phyloP scores from a whole-genome alignment of 495 filamentous ascomycete genomes.

The Schizothecium vesticola region DNA sequence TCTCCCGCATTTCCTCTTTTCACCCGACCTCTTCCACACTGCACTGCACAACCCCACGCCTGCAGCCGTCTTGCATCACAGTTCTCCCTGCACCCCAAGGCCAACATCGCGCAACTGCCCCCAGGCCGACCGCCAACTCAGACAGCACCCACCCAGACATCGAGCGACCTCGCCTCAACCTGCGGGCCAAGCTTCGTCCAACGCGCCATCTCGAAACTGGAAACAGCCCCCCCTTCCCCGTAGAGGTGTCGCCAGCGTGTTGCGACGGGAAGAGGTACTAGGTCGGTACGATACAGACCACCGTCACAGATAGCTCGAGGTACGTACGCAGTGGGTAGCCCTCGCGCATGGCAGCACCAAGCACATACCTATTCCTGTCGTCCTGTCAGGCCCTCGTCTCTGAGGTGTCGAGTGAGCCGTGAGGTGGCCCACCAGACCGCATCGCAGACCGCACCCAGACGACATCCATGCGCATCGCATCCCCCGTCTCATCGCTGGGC shows the following conservation, averaged over 20 bases:
- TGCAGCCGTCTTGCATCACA: constrained; percentile 33
- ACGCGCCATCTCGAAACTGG: not conserved
- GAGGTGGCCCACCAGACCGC: constrained; percentile 3
- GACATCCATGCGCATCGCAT: constrained; percentile 6
- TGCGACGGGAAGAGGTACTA: constrained; percentile 1
- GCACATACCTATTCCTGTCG: not conserved
- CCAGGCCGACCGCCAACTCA: constrained; percentile 26
- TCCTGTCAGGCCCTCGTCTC: not conserved
- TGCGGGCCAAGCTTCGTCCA: constrained; percentile 4
- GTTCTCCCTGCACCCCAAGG: constrained; percentile 32
- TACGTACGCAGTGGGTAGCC: constrained; percentile 6
- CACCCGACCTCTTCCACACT: constrained; percentile 24
- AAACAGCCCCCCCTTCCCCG: constrained; percentile 3
- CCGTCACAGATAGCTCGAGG: constrained; percentile 8
- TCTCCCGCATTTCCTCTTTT: constrained; percentile 28
- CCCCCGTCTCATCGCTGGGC: constrained; percentile 2
- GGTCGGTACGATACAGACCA: not conserved
- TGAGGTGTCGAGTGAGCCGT: not conserved
- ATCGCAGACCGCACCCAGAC: not conserved
- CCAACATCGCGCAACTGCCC: constrained; percentile 9
- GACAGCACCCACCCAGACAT: constrained; percentile 20
- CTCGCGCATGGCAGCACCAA: constrained; percentile 3
- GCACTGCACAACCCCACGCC: constrained; percentile 32
- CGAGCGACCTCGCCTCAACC: not conserved
- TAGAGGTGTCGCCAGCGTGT: not conserved